A percentile compares a stretch with the other conserved stretches of the same genome.
phyloP scores from a whole-genome alignment of 2,329 filamentous ascomycete species.

The Paraphoma chrysanthemicola region DNA sequence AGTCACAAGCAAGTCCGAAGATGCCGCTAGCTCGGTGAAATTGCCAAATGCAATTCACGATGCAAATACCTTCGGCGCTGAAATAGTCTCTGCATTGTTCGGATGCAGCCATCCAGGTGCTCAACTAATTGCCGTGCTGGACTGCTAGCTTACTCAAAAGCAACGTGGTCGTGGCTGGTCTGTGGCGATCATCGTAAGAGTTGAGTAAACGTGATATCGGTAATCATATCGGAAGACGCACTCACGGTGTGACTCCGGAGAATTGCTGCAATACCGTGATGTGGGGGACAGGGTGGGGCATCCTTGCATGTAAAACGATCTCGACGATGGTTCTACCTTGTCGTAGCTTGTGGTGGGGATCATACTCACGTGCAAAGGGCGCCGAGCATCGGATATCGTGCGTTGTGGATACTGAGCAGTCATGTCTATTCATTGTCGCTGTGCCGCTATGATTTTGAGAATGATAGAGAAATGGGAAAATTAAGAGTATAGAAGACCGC shows the following conservation, averaged over 20 bases:
- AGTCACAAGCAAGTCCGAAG: neutral
- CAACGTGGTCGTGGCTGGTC: neutral
- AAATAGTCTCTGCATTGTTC: neutral
- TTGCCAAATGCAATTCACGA: neutral
- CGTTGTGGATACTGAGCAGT: neutral
- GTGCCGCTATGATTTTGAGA: neutral
- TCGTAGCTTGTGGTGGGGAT: neutral
- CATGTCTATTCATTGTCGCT: neutral
- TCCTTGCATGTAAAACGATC: neutral
- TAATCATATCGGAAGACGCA: conserved; percentile 14
- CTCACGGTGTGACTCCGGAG: neutral
- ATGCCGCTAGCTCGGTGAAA: no score
- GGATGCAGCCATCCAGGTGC: neutral
- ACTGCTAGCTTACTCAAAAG: neutral
- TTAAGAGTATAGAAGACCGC: neutral
- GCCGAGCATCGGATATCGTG: neutral
- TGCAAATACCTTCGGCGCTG: no score
- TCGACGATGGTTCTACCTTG: neutral
- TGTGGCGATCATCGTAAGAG: neutral
- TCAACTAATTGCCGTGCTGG: neutral
- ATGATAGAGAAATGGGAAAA: no score
- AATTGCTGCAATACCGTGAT: neutral
- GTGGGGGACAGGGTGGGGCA: conserved; percentile 1
- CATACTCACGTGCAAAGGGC: neutral
- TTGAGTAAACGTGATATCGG: neutral